phyloP scores from a whole-genome alignment of 1,284 basidiomycete species.

The Pisolithus thermaeus region DNA sequence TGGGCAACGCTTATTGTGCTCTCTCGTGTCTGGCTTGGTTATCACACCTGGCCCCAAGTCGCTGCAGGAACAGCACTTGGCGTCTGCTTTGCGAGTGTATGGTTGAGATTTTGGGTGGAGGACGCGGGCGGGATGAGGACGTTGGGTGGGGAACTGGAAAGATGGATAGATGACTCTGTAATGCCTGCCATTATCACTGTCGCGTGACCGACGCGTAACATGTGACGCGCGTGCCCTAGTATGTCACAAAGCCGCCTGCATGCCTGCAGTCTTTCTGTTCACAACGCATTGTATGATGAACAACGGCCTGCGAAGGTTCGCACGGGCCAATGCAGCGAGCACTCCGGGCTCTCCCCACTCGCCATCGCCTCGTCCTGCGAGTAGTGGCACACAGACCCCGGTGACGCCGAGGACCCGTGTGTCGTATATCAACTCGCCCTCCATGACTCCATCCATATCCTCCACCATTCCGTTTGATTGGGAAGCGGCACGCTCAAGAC shows the following conservation, averaged over 20 bases:
- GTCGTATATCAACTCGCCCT: slow-evolving; percentile 49
- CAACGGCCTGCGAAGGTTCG: slow-evolving; percentile 42
- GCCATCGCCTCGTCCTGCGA: slow-evolving; percentile 29
- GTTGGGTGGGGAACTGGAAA: slow-evolving; percentile 11
- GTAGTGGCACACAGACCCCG: slow-evolving; percentile 32
- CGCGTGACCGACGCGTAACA: slow-evolving; percentile 20
- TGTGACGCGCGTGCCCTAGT: slow-evolving; percentile 16
- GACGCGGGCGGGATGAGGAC: slow-evolving; percentile 19
- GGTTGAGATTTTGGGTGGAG: slow-evolving; percentile 57
- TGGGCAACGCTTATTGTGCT: slow-evolving; percentile 53
- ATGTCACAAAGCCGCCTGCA: slow-evolving; percentile 9
- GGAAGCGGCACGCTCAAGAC: slow-evolving; percentile 64
- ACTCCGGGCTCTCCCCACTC: slow-evolving; percentile 22
- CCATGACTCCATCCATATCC: slow-evolving; percentile 60
- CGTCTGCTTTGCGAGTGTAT: slow-evolving; percentile 45
- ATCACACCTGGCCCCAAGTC: slow-evolving; percentile 77
- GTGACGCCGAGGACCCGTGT: slow-evolving; percentile 32
- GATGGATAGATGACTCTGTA: not conserved
- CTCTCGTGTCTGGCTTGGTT: slow-evolving; percentile 74
- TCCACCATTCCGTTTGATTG: slow-evolving; percentile 74
- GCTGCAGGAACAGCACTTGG: slow-evolving; percentile 63
- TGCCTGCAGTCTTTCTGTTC: slow-evolving; percentile 6
- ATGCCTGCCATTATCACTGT: not conserved
- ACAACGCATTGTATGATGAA: slow-evolving; percentile 32
- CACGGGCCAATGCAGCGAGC: slow-evolving; percentile 40